Evolutionary conservation across 331 rosid species (phyloP).

Genomic region (Malus hybrid): DNA sequence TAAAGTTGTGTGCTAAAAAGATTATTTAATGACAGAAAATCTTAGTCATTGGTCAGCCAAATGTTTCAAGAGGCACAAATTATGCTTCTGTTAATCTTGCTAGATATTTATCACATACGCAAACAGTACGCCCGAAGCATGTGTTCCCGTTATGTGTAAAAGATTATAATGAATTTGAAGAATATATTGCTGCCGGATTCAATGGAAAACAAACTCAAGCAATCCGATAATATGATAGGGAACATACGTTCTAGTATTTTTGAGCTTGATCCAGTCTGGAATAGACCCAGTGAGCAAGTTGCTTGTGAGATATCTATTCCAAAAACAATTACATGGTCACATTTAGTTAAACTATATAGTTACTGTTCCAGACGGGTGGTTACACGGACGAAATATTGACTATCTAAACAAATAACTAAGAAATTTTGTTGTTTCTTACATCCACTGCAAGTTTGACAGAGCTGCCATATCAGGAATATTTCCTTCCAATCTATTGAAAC

Average conservation of each 20-base stretch:
- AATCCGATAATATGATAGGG: neutral
- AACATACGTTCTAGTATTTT: neutral
- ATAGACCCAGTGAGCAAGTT: slow-evolving; percentile 19
- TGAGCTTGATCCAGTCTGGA: slow-evolving; percentile 10
- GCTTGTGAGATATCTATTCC: slow-evolving; percentile 12
- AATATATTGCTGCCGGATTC: too few relatives aligned
- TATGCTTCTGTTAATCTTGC: too few relatives aligned
- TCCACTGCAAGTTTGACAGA: neutral
- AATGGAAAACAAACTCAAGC: neutral
- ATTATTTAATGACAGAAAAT: too few relatives aligned
- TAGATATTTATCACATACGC: too few relatives aligned
- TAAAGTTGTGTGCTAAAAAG: too few relatives aligned
- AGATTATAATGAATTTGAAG: too few relatives aligned
- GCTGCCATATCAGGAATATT: neutral
- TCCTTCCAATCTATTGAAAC: slow-evolving; percentile 16
- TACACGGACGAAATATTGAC: neutral
- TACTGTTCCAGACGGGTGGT: neutral
- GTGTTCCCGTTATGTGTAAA: too few relatives aligned
- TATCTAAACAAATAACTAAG: neutral
- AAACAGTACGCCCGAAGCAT: too few relatives aligned
- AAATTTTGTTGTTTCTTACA: slow-evolving; percentile 8
- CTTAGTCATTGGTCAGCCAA: too few relatives aligned
- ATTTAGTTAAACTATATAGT: too few relatives aligned
- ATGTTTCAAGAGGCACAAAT: too few relatives aligned
- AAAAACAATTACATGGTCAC: neutral